A percentile compares a stretch with the other conserved stretches of the same genome.
Conservation (phyloP, 306 rosid species). For the Gastrolobium villosum region DNA sequence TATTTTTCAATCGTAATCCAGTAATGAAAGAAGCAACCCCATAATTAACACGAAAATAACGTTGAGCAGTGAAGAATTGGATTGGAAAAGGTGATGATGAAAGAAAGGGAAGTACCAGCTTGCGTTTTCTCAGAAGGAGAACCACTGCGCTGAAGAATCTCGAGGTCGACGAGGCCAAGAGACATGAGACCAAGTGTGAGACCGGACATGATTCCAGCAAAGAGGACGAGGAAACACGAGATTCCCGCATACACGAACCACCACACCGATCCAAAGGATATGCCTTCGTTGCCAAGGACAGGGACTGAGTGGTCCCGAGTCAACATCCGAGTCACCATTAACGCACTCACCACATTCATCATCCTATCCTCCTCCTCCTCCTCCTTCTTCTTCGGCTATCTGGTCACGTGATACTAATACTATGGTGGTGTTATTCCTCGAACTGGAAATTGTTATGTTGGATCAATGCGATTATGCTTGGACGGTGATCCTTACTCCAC, state of each 20-base stretch:
- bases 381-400: background rate
- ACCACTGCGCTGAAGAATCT: constrained; percentile 92
- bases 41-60: too few species aligned
- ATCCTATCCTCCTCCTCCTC: constrained; percentile 26
- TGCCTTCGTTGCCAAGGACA: constrained; percentile 27
- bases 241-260: constrained; percentile 80
- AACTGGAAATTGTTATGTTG: background rate
- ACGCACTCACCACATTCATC: constrained; percentile 66
- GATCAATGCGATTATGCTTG: too few species aligned
- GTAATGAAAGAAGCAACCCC: background rate
- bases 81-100: too few species aligned
- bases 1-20: too few species aligned
- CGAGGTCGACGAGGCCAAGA: constrained; percentile 92
- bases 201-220: constrained; percentile 99
- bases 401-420: background rate
- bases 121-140: constrained; percentile 81
- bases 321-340: constrained; percentile 67
- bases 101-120: constrained; percentile 61
- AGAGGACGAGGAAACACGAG: constrained; percentile 74
- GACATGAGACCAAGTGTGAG: constrained; percentile 98
- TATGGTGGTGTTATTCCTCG: background rate
- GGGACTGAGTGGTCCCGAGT: constrained; percentile 50
- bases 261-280: constrained; percentile 72
- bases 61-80: background rate
- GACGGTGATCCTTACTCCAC: constrained; percentile 1